phyloP scores from a whole-genome alignment of 192 early-diverging fungal species.

The Gryganskiella cystojenkinii region DNA sequence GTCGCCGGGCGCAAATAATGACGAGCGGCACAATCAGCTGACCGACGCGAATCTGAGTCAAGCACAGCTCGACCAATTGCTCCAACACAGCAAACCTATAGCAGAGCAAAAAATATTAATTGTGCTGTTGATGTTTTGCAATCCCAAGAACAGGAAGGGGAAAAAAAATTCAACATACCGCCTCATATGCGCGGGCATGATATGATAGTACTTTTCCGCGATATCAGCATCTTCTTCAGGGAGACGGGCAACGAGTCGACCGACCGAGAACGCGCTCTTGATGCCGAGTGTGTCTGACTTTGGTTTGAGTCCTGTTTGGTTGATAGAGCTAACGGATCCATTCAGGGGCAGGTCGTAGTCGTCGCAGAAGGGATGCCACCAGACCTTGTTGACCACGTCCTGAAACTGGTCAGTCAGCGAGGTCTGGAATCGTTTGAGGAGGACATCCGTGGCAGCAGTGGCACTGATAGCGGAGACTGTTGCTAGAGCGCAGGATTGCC shows the following conservation, averaged over 20 bases:
- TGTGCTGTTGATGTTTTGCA: background rate
- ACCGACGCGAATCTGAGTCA: slow-evolving; percentile 18
- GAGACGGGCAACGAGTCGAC: slow-evolving; percentile 14
- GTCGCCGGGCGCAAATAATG: slow-evolving; percentile 17
- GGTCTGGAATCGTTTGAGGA: slow-evolving; percentile 20
- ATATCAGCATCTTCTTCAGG: background rate
- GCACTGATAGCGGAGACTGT: background rate
- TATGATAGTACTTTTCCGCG: slow-evolving; percentile 26
- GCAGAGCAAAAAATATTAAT: background rate
- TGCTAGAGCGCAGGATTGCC: background rate
- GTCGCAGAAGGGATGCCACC: slow-evolving; percentile 49
- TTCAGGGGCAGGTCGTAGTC: slow-evolving; percentile 28
- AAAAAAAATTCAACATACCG: slow-evolving; percentile 9
- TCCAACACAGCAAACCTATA: slow-evolving; percentile 40
- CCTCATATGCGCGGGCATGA: slow-evolving; percentile 33
- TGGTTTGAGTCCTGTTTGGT: background rate
- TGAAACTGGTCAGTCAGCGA: slow-evolving; percentile 24
- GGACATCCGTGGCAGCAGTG: background rate
- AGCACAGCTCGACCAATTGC: slow-evolving; percentile 22
- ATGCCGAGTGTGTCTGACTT: slow-evolving; percentile 9
- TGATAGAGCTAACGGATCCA: background rate
- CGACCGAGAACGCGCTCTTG: slow-evolving; percentile 20
- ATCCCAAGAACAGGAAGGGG: background rate
- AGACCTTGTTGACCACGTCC: slow-evolving; percentile 35
- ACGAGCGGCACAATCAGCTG: slow-evolving; percentile 29